Percentiles rank a stretch among this genome's conserved stretches.
These are phyloP conservation scores for Olyra latifolia DNA, from an alignment of 176 grass and related monocot genomes.

Conservation along the genomic window DNA sequence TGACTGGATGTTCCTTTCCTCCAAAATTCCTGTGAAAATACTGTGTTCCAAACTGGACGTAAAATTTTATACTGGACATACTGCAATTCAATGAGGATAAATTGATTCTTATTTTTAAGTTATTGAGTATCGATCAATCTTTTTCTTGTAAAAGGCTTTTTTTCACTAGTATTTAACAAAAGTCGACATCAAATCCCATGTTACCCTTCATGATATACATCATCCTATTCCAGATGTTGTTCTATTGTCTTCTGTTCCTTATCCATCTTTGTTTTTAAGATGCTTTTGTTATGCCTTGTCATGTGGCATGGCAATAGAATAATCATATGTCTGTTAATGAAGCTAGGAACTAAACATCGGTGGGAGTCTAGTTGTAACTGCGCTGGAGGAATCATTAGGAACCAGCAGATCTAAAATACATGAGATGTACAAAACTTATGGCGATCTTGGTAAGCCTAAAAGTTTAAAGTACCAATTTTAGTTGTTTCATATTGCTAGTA, in stretches of 20 bases:
- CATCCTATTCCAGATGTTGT: background rate
- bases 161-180: background rate
- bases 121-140: background rate
- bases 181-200: background rate
- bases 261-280: constrained; percentile 17
- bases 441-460: constrained; percentile 77
- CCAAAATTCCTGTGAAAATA: constrained; percentile 11
- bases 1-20: constrained; percentile 23
- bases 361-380: constrained; percentile 67
- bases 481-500: constrained; percentile 32
- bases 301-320: constrained; percentile 4
- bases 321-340: constrained; percentile 53
- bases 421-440: constrained; percentile 84
- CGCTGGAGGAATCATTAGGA: constrained; percentile 81
- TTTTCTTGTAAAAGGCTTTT: constrained; percentile 15
- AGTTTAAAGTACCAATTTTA: constrained; percentile 17
- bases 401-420: constrained; percentile 86
- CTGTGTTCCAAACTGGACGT: background rate
- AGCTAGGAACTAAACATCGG: constrained; percentile 98
- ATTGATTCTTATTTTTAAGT: constrained; percentile 13
- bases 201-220: background rate
- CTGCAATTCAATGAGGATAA: constrained; percentile 6
- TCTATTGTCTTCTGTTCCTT: background rate
- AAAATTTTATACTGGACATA: background rate
- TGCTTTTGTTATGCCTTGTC: constrained; percentile 25